A percentile compares a stretch with the other conserved stretches of the same genome.
Conservation (phyloP, 176 grass and related monocot species). For the Thinopyrum elongatum region DNA sequence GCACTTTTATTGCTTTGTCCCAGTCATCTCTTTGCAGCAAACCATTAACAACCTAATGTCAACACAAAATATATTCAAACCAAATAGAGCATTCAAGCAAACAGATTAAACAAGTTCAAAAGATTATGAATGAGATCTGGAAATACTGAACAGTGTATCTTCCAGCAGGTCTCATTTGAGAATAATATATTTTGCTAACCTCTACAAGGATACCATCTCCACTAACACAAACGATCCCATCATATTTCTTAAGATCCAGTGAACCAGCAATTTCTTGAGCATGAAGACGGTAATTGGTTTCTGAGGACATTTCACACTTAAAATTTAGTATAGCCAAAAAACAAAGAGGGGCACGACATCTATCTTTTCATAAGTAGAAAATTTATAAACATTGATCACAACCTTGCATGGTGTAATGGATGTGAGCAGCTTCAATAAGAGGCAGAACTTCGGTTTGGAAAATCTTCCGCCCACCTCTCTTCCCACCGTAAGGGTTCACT, state of each 20-base stretch:
- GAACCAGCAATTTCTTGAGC: conserved; percentile 81
- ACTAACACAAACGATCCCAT: conserved; percentile 94
- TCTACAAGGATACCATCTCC: conserved; percentile 95
- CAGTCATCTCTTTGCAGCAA: conserved; percentile 91
- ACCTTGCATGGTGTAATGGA: conserved; percentile 88
- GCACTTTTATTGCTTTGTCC: conserved; percentile 87
- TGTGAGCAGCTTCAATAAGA: conserved; percentile 71
- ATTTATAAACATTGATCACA: conserved; percentile 17
- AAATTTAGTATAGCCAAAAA: conserved; percentile 13
- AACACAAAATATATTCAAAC: conserved; percentile 8
- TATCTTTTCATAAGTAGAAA: neutral
- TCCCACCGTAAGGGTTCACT: conserved; percentile 96
- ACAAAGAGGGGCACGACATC: neutral
- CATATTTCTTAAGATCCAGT: conserved; percentile 77
- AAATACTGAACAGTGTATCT: conserved; percentile 9
- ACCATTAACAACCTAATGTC: conserved; percentile 86
- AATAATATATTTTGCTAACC: conserved; percentile 53
- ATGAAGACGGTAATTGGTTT: conserved; percentile 84
- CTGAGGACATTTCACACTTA: conserved; percentile 43
- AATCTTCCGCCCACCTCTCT: conserved; percentile 56
- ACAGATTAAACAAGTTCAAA: neutral
- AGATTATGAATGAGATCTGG: neutral
- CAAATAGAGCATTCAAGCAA: neutral
- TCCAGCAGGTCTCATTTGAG: neutral
- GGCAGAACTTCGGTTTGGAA: conserved; percentile 71